Percentiles rank a stretch among this genome's conserved stretches.
Evolutionary conservation across 2,329 filamentous ascomycete genomes (phyloP).

Genomic region (Venturia effusa): DNA sequence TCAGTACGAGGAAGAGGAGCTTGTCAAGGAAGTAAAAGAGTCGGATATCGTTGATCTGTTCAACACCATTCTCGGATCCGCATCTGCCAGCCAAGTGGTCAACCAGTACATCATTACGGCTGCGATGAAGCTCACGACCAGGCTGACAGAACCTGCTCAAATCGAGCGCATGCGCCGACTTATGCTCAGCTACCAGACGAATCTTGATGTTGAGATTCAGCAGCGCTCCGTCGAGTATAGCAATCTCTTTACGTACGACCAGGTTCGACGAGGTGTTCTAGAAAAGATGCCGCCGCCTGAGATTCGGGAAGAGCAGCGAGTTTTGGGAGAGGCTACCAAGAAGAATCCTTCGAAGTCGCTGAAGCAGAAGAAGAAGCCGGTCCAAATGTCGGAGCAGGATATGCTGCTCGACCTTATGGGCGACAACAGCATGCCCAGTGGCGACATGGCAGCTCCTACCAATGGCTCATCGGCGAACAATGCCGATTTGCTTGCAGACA

Average conservation of each 20-base stretch:
- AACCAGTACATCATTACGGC: constrained; percentile 95
- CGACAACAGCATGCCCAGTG: constrained; percentile 47
- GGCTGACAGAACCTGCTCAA: constrained; percentile 73
- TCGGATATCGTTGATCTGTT: constrained; percentile 91
- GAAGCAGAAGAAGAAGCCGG: constrained; percentile 60
- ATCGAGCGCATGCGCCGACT: constrained; percentile 74
- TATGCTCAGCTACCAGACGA: constrained; percentile 67
- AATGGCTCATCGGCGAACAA: constrained; percentile 58
- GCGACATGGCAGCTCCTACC: constrained; percentile 40
- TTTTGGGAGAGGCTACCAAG: constrained; percentile 64
- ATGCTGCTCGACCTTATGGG: constrained; percentile 89
- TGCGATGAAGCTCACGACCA: constrained; percentile 86
- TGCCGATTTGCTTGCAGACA: constrained; percentile 81
- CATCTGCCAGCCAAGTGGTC: constrained; percentile 80
- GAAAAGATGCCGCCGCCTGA: constrained; percentile 98
- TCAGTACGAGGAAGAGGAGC: constrained; percentile 87
- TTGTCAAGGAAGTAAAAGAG: constrained; percentile 73
- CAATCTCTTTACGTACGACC: constrained; percentile 85
- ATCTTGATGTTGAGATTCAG: constrained; percentile 89
- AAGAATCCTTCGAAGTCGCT: constrained; percentile 34
- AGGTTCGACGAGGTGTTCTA: constrained; percentile 77
- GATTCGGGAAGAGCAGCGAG: constrained; percentile 88
- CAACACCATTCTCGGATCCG: constrained; percentile 83
- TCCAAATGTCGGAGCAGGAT: constrained; percentile 83
- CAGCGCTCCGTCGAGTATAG: constrained; percentile 91